Evolutionary conservation across 352 stramenopile species (phyloP).

Genomic region (Elongisporangium prolatum): DNA sequence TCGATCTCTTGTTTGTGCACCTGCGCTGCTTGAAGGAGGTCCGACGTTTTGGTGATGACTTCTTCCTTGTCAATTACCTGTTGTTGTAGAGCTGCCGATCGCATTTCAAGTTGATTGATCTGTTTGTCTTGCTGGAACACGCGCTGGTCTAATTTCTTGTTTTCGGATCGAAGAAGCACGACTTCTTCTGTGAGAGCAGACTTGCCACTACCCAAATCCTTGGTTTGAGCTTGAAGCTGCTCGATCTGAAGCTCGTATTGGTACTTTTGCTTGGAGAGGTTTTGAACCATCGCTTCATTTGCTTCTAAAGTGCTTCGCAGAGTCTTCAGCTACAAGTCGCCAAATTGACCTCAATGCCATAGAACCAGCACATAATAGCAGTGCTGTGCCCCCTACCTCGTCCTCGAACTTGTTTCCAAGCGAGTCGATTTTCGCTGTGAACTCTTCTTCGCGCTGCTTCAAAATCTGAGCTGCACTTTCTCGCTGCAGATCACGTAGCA

Average conservation of each 20-base stretch:
- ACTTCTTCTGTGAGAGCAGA: slow-evolving; percentile 38
- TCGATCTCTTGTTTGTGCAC: slow-evolving; percentile 80
- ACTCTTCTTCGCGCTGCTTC: slow-evolving; percentile 58
- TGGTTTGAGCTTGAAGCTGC: slow-evolving; percentile 54
- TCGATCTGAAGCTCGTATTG: slow-evolving; percentile 76
- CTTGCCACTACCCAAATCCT: slow-evolving; percentile 49
- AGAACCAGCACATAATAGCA: neutral
- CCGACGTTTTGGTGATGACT: slow-evolving; percentile 65
- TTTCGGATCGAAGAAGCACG: slow-evolving; percentile 48
- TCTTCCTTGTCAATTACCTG: slow-evolving; percentile 78
- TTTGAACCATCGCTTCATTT: slow-evolving; percentile 49
- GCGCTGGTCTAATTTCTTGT: slow-evolving; percentile 80
- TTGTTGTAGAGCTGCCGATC: slow-evolving; percentile 58
- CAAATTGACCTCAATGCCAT: neutral
- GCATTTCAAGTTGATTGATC: slow-evolving; percentile 75
- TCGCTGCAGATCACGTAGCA: slow-evolving; percentile 15
- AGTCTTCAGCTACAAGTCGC: slow-evolving; percentile 27
- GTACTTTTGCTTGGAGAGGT: slow-evolving; percentile 68
- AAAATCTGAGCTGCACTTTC: slow-evolving; percentile 34
- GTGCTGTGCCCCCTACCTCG: slow-evolving; percentile 31
- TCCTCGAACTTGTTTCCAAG: slow-evolving; percentile 55
- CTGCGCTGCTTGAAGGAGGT: slow-evolving; percentile 61
- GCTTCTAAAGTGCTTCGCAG: slow-evolving; percentile 39
- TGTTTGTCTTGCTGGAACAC: slow-evolving; percentile 82
- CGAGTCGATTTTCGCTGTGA: slow-evolving; percentile 62